Conservation (phyloP, 2,329 filamentous ascomycete species). For the Xylariales sp. region DNA sequence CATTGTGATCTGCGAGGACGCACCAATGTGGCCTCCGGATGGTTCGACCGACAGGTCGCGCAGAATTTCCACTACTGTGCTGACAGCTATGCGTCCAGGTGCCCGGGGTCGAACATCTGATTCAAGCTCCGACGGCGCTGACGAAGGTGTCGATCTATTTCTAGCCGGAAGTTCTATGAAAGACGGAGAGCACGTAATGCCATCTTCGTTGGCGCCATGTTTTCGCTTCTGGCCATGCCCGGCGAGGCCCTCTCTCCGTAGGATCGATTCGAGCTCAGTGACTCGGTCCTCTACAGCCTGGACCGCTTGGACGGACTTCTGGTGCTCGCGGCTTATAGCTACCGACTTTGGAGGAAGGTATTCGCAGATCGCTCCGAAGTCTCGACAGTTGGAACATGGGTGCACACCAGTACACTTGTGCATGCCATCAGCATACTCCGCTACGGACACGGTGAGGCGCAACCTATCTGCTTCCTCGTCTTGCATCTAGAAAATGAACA, state of each 20-base stretch:
- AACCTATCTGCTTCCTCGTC: slow-evolving; percentile 16
- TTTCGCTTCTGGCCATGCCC: slow-evolving; percentile 1
- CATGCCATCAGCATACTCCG: not conserved
- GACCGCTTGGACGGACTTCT: slow-evolving; percentile 10
- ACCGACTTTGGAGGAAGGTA: slow-evolving; percentile 31
- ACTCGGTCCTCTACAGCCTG: slow-evolving; percentile 15
- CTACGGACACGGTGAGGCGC: not conserved
- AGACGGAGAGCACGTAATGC: not conserved
- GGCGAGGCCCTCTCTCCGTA: slow-evolving; percentile 10
- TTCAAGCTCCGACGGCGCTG: slow-evolving; percentile 2
- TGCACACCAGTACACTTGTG: slow-evolving; percentile 14
- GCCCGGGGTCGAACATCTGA: slow-evolving; percentile 4
- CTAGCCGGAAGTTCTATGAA: not conserved
- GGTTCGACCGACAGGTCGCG: slow-evolving; percentile 18
- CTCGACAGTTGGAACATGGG: slow-evolving; percentile 9
- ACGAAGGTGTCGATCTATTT: slow-evolving; percentile 3
- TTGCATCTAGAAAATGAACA: too few species aligned
- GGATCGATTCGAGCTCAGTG: slow-evolving; percentile 14
- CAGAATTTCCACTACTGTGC: slow-evolving; percentile 15
- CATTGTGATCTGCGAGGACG: slow-evolving; percentile 20
- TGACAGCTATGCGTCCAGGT: slow-evolving; percentile 8
- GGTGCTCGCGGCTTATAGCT: slow-evolving; percentile 24
- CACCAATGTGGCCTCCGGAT: slow-evolving; percentile 19
- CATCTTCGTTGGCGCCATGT: not conserved
- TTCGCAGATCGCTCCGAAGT: slow-evolving; percentile 25